These are phyloP conservation scores for Phytophthora sojae DNA, from an alignment of 352 stramenopile species.

Conservation along the genomic window DNA sequence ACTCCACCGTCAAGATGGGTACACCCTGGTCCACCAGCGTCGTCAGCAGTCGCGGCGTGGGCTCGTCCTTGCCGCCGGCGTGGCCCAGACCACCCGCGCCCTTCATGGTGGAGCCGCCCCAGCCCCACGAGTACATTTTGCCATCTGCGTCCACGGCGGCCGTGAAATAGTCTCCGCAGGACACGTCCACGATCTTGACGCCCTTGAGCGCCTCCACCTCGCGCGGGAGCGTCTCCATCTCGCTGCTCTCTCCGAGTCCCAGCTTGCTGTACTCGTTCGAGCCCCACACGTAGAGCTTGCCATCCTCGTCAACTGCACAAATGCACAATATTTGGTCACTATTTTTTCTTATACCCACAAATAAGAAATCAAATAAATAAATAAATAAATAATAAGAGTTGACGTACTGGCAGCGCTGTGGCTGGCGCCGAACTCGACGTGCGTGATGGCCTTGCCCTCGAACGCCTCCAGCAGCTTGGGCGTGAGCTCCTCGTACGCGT, in stretches of 20 bases:
- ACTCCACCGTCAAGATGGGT: constrained; percentile 76
- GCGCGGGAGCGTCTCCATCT: constrained; percentile 61
- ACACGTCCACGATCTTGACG: constrained; percentile 84
- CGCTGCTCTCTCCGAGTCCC: constrained; percentile 56
- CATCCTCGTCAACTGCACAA: constrained; percentile 68
- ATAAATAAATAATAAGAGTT: constrained; percentile 8
- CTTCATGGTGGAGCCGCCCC: constrained; percentile 87
- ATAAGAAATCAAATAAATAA: constrained; percentile 11
- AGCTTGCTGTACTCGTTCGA: constrained; percentile 93
- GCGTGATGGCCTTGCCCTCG: constrained; percentile 64
- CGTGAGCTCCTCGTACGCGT: constrained; percentile 84
- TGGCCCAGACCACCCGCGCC: constrained; percentile 79
- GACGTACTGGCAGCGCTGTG: constrained; percentile 84
- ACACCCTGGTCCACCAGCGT: constrained; percentile 86
- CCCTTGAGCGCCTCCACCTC: constrained; percentile 76
- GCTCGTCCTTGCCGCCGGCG: constrained; percentile 76
- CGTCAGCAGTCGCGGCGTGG: constrained; percentile 67
- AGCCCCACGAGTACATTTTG: constrained; percentile 93
- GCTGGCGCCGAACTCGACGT: constrained; percentile 78
- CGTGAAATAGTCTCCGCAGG: constrained; percentile 89
- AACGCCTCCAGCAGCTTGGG: constrained; percentile 79
- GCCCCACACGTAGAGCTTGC: constrained; percentile 83
- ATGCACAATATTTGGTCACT: constrained; percentile 15
- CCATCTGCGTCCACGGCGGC: constrained; percentile 85
- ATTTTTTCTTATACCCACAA: background rate